phyloP scores from a whole-genome alignment of 1,284 basidiomycete species.

The Cryptococcus jaspeensis region DNA sequence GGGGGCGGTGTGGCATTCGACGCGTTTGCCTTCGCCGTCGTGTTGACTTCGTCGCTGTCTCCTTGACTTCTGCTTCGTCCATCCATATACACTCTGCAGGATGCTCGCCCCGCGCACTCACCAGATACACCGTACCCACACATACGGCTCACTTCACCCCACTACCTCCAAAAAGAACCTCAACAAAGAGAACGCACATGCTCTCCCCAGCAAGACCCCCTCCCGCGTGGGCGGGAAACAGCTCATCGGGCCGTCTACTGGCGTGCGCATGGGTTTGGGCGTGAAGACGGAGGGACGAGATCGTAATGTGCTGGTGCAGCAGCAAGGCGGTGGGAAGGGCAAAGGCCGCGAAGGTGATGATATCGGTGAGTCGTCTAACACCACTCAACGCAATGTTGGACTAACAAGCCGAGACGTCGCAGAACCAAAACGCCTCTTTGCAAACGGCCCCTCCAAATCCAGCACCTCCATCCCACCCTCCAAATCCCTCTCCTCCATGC shows the following conservation, averaged over 20 bases:
- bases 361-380: constrained; percentile 24
- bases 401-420: not conserved
- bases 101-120: constrained; percentile 36
- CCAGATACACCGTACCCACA: constrained; percentile 24
- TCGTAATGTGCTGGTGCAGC: constrained; percentile 21
- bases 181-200: constrained; percentile 34
- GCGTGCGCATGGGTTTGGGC: constrained; percentile 24
- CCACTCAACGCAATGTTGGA: too few species aligned
- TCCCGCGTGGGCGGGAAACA: constrained; percentile 20
- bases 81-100: not conserved
- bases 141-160: constrained; percentile 7
- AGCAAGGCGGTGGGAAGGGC: constrained; percentile 8
- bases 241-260: constrained; percentile 10
- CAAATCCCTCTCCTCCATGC: constrained; percentile 30
- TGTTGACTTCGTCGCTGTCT: not conserved
- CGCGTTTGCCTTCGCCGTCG: not conserved
- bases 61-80: not conserved
- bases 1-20: constrained; percentile 11
- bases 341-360: constrained; percentile 30
- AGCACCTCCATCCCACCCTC: constrained; percentile 24
- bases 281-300: constrained; percentile 31
- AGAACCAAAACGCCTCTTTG: constrained; percentile 38
- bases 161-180: constrained; percentile 24
- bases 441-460: constrained; percentile 19
- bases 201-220: constrained; percentile 35